Conservation (phyloP, 495 filamentous ascomycete species). For the Parathielavia hyrcaniae region DNA sequence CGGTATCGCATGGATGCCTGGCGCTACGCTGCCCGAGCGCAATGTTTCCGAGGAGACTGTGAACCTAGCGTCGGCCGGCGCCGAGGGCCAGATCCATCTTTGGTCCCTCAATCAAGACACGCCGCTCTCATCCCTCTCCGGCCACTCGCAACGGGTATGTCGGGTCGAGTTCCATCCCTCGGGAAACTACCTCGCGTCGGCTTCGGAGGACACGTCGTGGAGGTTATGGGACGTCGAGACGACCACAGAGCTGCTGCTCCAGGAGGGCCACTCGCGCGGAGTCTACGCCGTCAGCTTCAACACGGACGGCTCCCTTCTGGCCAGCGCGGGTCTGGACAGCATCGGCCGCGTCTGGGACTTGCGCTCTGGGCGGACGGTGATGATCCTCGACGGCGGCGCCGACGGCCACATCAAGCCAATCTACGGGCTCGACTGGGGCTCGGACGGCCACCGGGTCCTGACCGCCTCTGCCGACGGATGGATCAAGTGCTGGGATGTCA, state of each 20-base stretch:
- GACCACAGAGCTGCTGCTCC: conserved; percentile 73
- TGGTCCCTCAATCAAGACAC: conserved; percentile 84
- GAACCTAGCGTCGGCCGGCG: conserved; percentile 86
- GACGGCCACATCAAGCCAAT: conserved; percentile 93
- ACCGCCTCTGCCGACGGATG: conserved; percentile 91
- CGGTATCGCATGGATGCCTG: conserved; percentile 84
- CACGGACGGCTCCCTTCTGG: conserved; percentile 81
- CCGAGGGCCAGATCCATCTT: conserved; percentile 81
- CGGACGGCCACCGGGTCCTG: conserved; percentile 81
- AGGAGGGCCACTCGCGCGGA: conserved; percentile 91
- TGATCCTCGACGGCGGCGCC: conserved; percentile 77
- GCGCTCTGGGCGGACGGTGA: conserved; percentile 87
- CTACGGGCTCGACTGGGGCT: conserved; percentile 84
- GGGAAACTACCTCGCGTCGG: conserved; percentile 82
- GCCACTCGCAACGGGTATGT: conserved; percentile 81
- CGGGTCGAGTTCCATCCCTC: conserved; percentile 93
- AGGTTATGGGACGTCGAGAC: conserved; percentile 90
- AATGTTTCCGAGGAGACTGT: conserved; percentile 66
- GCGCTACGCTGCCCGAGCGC: conserved; percentile 62
- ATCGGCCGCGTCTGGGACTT: conserved; percentile 96
- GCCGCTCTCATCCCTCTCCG: conserved; percentile 74
- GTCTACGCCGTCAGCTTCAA: conserved; percentile 87
- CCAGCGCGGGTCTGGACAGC: conserved; percentile 85
- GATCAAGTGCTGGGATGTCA: conserved; percentile 95
- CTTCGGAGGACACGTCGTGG: conserved; percentile 96